These are phyloP conservation scores for Aspergillus sclerotioniger DNA, from an alignment of 495 filamentous ascomycete genomes.

Conservation along the genomic window DNA sequence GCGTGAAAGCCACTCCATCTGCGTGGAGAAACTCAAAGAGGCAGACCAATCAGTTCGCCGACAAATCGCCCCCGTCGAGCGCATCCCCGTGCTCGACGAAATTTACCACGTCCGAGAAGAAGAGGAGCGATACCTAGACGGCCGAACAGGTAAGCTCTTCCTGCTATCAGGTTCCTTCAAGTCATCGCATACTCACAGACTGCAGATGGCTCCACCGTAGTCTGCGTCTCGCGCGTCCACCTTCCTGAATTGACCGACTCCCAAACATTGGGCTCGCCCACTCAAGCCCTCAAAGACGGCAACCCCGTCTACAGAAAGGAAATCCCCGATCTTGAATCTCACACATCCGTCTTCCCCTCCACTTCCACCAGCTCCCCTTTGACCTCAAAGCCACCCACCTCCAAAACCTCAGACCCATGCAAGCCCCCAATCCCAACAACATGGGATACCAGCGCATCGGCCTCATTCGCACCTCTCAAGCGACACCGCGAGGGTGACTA, in stretches of 20 bases:
- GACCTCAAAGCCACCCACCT: constrained; percentile 14
- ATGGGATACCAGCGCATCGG: constrained; percentile 9
- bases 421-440: neutral
- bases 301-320: constrained; percentile 19
- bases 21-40: constrained; percentile 35
- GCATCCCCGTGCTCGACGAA: constrained; percentile 54
- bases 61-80: constrained; percentile 37
- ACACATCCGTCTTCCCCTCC: constrained; percentile 24
- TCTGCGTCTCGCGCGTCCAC: constrained; percentile 34
- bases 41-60: constrained; percentile 44
- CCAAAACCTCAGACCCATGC: constrained; percentile 10
- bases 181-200: neutral
- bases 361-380: constrained; percentile 13
- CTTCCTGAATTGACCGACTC: constrained; percentile 29
- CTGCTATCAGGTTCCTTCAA: neutral
- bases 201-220: constrained; percentile 18
- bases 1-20: constrained; percentile 36
- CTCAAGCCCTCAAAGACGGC: constrained; percentile 7
- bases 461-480: constrained; percentile 18
- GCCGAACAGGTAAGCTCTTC: constrained; percentile 51
- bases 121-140: constrained; percentile 59
- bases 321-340: constrained; percentile 21
- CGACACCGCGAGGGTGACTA: constrained; percentile 24
- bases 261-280: constrained; percentile 13
- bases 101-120: constrained; percentile 61